Conservation (phyloP, 73 alveolate genomes). For the Tetrahymena elliotti region DNA sequence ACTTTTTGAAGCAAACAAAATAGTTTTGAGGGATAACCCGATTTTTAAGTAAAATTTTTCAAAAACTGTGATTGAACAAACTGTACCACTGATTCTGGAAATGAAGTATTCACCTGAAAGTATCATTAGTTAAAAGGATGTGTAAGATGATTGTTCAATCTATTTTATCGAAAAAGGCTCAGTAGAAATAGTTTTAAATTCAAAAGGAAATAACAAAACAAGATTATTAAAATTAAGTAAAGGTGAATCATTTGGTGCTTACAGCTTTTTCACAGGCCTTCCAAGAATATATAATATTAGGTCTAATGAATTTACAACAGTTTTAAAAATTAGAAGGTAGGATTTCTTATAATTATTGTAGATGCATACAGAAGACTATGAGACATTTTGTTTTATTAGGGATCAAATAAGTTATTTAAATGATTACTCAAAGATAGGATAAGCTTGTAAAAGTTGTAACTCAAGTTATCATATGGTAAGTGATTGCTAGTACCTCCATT, state of each 20-base stretch:
- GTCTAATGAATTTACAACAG: constrained; percentile 46
- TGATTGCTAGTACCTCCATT: background rate
- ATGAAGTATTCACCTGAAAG: constrained; percentile 37
- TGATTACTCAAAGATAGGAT: background rate
- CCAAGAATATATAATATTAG: constrained; percentile 46
- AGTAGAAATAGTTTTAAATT: background rate
- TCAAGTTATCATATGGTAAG: background rate
- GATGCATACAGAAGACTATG: constrained; percentile 1
- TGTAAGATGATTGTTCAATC: constrained; percentile 19
- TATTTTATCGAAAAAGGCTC: constrained; percentile 22
- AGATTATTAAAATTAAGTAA: background rate
- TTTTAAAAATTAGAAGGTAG: constrained; percentile 12
- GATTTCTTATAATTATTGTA: background rate
- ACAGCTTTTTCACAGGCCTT: constrained; percentile 49
- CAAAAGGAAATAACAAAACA: background rate
- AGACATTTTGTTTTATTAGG: background rate
- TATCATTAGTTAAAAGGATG: background rate
- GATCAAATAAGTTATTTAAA: background rate
- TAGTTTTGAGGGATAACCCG: background rate
- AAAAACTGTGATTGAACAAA: background rate
- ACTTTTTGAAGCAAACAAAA: constrained; percentile 9
- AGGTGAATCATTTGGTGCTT: constrained; percentile 51
- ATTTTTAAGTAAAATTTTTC: constrained; percentile 1
- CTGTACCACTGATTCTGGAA: constrained; percentile 4
- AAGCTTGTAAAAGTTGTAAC: background rate